Base-by-base conservation (phyloP, 176 grass and related monocot species). In the Olyra latifolia region DNA sequence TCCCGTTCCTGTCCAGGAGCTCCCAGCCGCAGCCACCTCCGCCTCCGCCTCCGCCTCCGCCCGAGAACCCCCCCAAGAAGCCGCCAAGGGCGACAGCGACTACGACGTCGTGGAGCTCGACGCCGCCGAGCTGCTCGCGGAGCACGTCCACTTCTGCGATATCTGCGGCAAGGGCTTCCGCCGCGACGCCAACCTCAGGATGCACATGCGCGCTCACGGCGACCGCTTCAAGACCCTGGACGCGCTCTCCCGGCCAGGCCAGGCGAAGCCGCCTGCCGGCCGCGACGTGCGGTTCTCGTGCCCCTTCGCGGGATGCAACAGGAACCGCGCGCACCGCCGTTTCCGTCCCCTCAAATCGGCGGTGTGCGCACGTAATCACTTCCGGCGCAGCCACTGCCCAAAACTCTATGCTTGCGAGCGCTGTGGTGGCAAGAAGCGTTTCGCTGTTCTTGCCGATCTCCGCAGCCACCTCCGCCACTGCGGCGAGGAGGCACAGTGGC, bases 191-290 rank as follows among this genome's bases (percentile, higher is more conserved):
- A 98, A 98, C 84, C 88, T 98, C 54, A 77, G 92, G 86, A 98
- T 98, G 96, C 96, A 98, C 90, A 98, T 98, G 96, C 86, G 96
- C 39, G 92, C 96, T n/a, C 96, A 98, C 48, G 96, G 96, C 28
- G 89, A 98, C 74, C 86, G 89, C 64, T 98, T 95, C 92, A 98
- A 98, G 86, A 98, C 96, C 62, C 77, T 98, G 7, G 92, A 95
- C 41, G 92, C 92, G 47, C 92, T 98, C 64, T 98, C 88, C 53
- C 86, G 93, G 24, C 92, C 92, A n/a, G 81, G 81, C 66, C 78
- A 83, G 62, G 59, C 88, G 0, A 75, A 72, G 77, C 72, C 58
- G 39, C 53, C 70, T 28, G 66, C 60, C 4, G 70, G 87, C 47
- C 71, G 80, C 61, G 88, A 89, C 45, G 53, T 95, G 60, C 82